Conservation (phyloP, 345 rosid genomes). For the Eucalyptus curtisii region DNA sequence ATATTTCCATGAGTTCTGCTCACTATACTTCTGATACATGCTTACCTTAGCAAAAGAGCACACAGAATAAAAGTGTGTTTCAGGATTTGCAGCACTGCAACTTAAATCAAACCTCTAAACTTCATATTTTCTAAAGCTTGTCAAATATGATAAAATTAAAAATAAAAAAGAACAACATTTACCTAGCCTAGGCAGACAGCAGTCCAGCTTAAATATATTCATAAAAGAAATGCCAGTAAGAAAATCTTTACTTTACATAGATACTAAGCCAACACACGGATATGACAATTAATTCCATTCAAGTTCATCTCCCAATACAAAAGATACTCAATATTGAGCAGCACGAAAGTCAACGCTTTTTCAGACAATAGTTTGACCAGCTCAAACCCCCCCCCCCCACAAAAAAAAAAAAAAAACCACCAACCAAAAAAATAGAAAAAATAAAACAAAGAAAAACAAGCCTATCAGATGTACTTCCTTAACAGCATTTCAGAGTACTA, state of each 20-base stretch:
- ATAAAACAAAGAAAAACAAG: neutral
- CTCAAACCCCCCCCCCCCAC: neutral
- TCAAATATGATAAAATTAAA: neutral
- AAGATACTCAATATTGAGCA: neutral
- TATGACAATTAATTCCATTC: neutral
- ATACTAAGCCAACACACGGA: neutral
- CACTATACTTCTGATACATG: slow-evolving; percentile 84
- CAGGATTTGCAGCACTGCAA: neutral
- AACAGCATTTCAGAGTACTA: neutral
- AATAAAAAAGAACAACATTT: neutral
- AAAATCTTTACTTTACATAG: neutral
- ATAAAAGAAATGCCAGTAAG: neutral
- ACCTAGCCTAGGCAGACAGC: neutral
- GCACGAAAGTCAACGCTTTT: neutral
- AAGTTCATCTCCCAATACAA: neutral
- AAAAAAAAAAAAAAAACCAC: neutral
- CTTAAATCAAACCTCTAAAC: neutral
- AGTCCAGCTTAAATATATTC: neutral
- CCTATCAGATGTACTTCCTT: neutral
- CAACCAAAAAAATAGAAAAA: neutral
- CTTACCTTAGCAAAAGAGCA: slow-evolving; percentile 38
- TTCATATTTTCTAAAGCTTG: neutral
- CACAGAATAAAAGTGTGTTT: neutral
- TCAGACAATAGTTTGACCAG: neutral
- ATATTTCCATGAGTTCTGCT: slow-evolving; percentile 72